Evolutionary conservation across 1,139 yeast species (phyloP), one percentile per base, ranked within the genome.

Genomic region (Yamadazyma diddensiae): DNA sequence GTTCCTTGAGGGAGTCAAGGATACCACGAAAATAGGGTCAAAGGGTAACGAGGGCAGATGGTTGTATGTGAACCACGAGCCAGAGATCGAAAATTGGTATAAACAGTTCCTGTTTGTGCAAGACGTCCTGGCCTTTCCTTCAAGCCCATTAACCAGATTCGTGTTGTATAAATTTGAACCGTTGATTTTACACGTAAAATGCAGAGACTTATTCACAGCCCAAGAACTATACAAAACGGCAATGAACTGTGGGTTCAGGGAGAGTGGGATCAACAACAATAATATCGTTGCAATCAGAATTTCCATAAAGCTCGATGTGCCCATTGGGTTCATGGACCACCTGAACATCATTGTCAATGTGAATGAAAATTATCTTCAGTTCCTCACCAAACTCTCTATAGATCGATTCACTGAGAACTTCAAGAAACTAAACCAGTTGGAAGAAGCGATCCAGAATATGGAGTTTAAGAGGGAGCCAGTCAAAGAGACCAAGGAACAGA

Each of bases 231-330:
- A 79, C 45, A 73, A 79, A 21, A 60, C 74, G 0, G 94, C 95
- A 0, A 82, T 86, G 88, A 70, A 73, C 7, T 80, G 92, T 55
- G 96, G 96, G 6, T 87, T 82, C 49, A 65, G 96, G 48, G 96
- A 86, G 55, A 73, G 86, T 22, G 96, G 96, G 1, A 84, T 86
- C 31, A 94, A 94, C 4, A 71, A 80, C 25, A 84, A 84, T 47
- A 73, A 78, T 46, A 65, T 81, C n/a, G 95, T 85, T 3, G 95
- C 86, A 0, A 79, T 85, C 15, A 64, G 94, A 42, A 82, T 77
- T 4, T 77, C 84, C 10, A 79, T 85, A 36, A 75, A 76, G 45
- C 56, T 85, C 19, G 94, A 85, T 53, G 65, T 79, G 0, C 95
- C 95, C 0, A 72, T 85, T 21, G 95, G 87, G 0, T 76, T 60